These are phyloP conservation scores for Boletus bicolor DNA, from an alignment of 768 basidiomycete genomes.

Conservation along the genomic window DNA sequence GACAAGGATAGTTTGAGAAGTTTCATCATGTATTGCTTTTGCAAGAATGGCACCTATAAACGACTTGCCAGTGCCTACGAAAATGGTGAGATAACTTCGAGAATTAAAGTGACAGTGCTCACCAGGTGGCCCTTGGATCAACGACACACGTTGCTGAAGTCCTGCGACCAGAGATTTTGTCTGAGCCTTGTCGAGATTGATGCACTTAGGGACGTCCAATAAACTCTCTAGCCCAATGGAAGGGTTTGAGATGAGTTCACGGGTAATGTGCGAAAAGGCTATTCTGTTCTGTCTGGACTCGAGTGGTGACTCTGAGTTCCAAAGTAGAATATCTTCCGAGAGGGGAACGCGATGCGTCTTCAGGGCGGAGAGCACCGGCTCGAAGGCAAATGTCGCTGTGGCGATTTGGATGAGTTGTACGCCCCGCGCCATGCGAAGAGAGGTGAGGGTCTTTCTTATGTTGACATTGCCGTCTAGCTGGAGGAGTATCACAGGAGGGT, in stretches of 20 bases:
- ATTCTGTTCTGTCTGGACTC: not conserved
- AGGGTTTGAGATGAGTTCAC: slow-evolving; percentile 29
- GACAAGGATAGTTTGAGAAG: slow-evolving; percentile 50
- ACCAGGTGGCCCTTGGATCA: slow-evolving; percentile 76
- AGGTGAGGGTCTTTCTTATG: slow-evolving; percentile 36
- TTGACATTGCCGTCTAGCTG: slow-evolving; percentile 47
- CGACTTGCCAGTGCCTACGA: slow-evolving; percentile 66
- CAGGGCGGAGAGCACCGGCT: slow-evolving; percentile 57
- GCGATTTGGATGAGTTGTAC: slow-evolving; percentile 54
- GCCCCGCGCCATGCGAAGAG: slow-evolving; percentile 32
- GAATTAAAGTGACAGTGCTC: not conserved
- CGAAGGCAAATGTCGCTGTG: slow-evolving; percentile 56
- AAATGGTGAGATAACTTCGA: not conserved
- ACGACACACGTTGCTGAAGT: slow-evolving; percentile 50
- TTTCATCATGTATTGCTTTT: slow-evolving; percentile 51
- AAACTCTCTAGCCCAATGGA: slow-evolving; percentile 37
- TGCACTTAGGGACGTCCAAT: slow-evolving; percentile 33
- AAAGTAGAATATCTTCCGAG: slow-evolving; percentile 48
- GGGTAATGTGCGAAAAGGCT: slow-evolving; percentile 20
- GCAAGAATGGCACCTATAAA: slow-evolving; percentile 66
- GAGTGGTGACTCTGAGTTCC: slow-evolving; percentile 33
- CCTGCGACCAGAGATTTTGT: slow-evolving; percentile 43
- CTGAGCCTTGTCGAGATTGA: slow-evolving; percentile 53
- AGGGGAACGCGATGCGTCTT: slow-evolving; percentile 43
- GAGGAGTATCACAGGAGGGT: slow-evolving; percentile 50